Conservation (phyloP, 441 rosid species). For the Brassica balearica region DNA sequence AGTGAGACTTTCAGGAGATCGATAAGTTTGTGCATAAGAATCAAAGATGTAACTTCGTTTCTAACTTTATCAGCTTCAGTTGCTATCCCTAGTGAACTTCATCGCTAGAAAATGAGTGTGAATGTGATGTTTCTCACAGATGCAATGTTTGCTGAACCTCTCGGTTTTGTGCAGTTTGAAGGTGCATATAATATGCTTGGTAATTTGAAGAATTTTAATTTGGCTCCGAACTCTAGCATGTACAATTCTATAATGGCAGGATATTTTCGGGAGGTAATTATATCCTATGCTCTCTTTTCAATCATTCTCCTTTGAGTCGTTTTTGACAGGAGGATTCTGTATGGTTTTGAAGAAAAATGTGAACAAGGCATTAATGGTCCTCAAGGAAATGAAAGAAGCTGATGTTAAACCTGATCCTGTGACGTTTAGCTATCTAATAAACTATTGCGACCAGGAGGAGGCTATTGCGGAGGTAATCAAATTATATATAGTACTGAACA, state of each 20-base stretch:
- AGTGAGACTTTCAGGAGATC: conserved; percentile 69
- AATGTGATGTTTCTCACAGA: conserved; percentile 24
- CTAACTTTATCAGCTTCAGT: conserved; percentile 22
- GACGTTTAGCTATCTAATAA: conserved; percentile 72
- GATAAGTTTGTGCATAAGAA: conserved; percentile 68
- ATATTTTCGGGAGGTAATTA: conserved; percentile 77
- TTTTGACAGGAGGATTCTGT: conserved; percentile 12
- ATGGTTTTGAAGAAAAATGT: conserved; percentile 66
- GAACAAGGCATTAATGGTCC: conserved; percentile 56
- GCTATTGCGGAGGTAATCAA: conserved; percentile 65
- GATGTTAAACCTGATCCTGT: conserved; percentile 72
- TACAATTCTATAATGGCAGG: conserved; percentile 83
- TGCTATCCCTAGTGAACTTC: conserved; percentile 1
- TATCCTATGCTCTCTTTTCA: conserved; percentile 27
- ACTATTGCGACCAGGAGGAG: conserved; percentile 61
- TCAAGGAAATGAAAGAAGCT: conserved; percentile 73
- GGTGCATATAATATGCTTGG: conserved; percentile 78
- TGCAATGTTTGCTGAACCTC: conserved; percentile 24
- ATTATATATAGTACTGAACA: conserved; percentile 8
- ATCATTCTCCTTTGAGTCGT: neutral
- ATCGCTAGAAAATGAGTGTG: conserved; percentile 10
- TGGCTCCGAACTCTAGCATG: conserved; percentile 67
- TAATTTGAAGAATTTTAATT: conserved; percentile 64
- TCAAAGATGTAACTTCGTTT: conserved; percentile 78
- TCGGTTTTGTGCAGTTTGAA: conserved; percentile 59